These are phyloP conservation scores for Saturnispora gosingensis DNA, from an alignment of 805 yeast species.

Conservation along the genomic window DNA sequence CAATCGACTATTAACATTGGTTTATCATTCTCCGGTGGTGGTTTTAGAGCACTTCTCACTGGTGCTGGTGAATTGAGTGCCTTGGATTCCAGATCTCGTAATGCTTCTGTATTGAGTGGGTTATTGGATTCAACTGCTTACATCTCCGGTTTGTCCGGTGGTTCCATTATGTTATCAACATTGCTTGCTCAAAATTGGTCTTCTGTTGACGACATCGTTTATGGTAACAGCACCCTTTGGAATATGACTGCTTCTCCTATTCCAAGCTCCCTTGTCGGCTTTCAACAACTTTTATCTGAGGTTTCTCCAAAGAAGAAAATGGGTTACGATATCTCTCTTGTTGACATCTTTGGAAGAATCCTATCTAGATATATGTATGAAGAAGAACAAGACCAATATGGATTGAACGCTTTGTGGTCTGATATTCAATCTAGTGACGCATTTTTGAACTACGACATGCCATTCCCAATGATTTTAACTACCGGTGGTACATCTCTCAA, in stretches of 20 bases:
- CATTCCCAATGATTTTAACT: slow-evolving; percentile 55
- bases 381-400: slow-evolving; percentile 42
- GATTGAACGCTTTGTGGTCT: slow-evolving; percentile 48
- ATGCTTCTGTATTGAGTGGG: slow-evolving; percentile 35
- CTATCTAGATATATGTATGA: slow-evolving; percentile 59
- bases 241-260: slow-evolving; percentile 50
- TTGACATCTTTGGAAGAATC: slow-evolving; percentile 68
- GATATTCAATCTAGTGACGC: slow-evolving; percentile 47
- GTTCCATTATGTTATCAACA: slow-evolving; percentile 67
- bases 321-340: slow-evolving; percentile 52
- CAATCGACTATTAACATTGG: slow-evolving; percentile 38
- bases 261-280: slow-evolving; percentile 41
- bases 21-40: slow-evolving; percentile 71
- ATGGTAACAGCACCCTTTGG: slow-evolving; percentile 43
- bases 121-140: slow-evolving; percentile 63
- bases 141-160: slow-evolving; percentile 70
- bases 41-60: slow-evolving; percentile 72
- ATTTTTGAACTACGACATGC: slow-evolving; percentile 53
- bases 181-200: slow-evolving; percentile 61
- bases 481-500: slow-evolving; percentile 47
- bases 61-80: slow-evolving; percentile 84
- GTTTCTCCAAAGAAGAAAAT: slow-evolving; percentile 40
- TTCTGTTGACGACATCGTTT: slow-evolving; percentile 46
- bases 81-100: slow-evolving; percentile 59
- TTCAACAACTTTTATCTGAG: slow-evolving; percentile 40